Percentiles rank a stretch among this genome's conserved stretches.
phyloP scores from a whole-genome alignment of 2,329 filamentous ascomycete species.

The Zymoseptoria crescenta region DNA sequence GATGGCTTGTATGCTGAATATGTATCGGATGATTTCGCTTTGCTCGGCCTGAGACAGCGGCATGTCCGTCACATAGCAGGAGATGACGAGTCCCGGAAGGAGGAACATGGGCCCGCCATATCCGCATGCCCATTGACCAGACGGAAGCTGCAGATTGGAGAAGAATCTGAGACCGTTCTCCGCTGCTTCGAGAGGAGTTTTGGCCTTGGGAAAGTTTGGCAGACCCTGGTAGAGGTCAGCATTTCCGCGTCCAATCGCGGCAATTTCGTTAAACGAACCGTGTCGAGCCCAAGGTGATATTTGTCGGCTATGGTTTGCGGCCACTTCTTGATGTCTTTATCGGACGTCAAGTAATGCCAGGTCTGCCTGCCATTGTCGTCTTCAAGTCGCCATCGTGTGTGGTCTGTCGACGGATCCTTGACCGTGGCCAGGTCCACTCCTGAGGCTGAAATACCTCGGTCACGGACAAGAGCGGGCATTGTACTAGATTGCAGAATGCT shows the following conservation, averaged over 20 bases:
- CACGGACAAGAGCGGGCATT: neutral
- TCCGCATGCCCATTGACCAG: slow-evolving; percentile 93
- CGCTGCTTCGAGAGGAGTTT: slow-evolving; percentile 67
- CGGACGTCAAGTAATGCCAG: slow-evolving; percentile 79
- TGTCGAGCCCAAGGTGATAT: slow-evolving; percentile 72
- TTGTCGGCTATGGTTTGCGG: slow-evolving; percentile 85
- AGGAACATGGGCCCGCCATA: slow-evolving; percentile 98
- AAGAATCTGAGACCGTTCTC: slow-evolving; percentile 82
- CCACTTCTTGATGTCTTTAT: slow-evolving; percentile 66
- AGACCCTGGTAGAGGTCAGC: slow-evolving; percentile 50
- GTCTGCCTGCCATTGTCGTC: slow-evolving; percentile 81
- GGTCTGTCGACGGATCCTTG: slow-evolving; percentile 53
- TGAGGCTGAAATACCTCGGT: neutral
- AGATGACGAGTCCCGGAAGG: slow-evolving; percentile 73
- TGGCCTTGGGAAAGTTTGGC: slow-evolving; percentile 61
- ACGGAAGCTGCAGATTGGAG: slow-evolving; percentile 76
- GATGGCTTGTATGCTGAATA: slow-evolving; percentile 69
- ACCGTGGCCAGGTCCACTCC: neutral
- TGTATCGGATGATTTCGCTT: slow-evolving; percentile 85
- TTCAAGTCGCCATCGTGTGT: slow-evolving; percentile 71
- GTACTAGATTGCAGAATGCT: neutral
- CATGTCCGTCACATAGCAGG: slow-evolving; percentile 84
- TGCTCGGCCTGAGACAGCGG: slow-evolving; percentile 72
- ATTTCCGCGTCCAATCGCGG: neutral
- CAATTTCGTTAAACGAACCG: slow-evolving; percentile 46